Base-by-base conservation (phyloP, 108 stramenopile genomes). In the Skeletonema costatum region DNA sequence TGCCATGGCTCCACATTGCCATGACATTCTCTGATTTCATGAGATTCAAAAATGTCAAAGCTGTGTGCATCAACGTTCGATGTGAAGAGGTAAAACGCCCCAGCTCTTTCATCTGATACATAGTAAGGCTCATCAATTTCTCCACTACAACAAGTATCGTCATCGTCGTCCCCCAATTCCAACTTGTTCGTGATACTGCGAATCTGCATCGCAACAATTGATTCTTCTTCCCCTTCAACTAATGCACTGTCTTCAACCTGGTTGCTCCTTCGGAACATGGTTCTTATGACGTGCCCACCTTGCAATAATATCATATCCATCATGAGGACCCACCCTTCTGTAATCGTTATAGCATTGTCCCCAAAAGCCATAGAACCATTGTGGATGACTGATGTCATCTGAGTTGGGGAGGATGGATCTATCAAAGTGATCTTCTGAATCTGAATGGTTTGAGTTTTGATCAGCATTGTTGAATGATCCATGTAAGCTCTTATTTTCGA, bases 361-460 rank as follows among this genome's bases (percentile, higher is more conserved):
- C 86, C 86, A 87, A 66, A 87, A 87, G 16, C 76, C 79, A 31
- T 84, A 81, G 62, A 87, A 87, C 30, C 70, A 70, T 25, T 71
- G 46, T 16, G 83, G 83, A 63, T 71, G 71, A 32, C 30, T 31
- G 46, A 66, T 65, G 53, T 74, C 56, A 1, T 56, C 33, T 29
- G 32, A 21, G 32, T 71, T 44, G 21, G 39, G 68, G 8, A 38
- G 17, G 44, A n/a, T 16, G 16, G 44, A 46, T 46, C 44, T 46
- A 46, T 46, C 44, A 46, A 46, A 46, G 44, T 16, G 44, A n/a
- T n/a, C 44, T 3, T 46, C 44, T 46, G 44, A 46, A 5, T n/a
- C 44, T 46, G 44, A 46, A 2, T 29, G 46, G 12, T 62, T 53
- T 19, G 32, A 53, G 11, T 29, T 35, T 4, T 3, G 60, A 33